Evolutionary conservation across 495 filamentous ascomycete genomes (phyloP).

Genomic region (Annulohypoxylon maeteangense): DNA sequence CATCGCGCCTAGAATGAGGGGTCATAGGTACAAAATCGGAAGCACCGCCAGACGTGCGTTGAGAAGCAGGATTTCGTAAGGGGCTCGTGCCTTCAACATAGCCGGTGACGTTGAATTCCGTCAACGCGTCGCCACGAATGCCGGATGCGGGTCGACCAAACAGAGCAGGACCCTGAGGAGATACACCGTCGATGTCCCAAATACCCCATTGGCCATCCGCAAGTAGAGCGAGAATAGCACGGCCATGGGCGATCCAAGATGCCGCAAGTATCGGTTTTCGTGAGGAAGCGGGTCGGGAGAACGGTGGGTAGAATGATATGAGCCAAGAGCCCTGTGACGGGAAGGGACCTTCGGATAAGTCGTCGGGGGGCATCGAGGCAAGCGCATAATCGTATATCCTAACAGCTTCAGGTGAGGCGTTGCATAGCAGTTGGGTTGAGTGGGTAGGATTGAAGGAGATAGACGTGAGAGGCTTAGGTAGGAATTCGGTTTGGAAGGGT

Average conservation of each 20-base stretch:
- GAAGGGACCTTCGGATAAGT: slow-evolving; percentile 59
- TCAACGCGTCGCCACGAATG: slow-evolving; percentile 71
- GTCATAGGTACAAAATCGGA: slow-evolving; percentile 81
- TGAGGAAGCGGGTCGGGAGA: slow-evolving; percentile 60
- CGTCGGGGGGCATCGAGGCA: slow-evolving; percentile 57
- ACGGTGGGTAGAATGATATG: slow-evolving; percentile 75
- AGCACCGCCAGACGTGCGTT: slow-evolving; percentile 42
- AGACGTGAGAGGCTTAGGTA: slow-evolving; percentile 71
- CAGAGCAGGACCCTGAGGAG: slow-evolving; percentile 61
- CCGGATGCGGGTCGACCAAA: slow-evolving; percentile 67
- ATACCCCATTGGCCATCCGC: slow-evolving; percentile 93
- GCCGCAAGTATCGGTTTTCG: slow-evolving; percentile 85
- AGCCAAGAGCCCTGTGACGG: slow-evolving; percentile 70
- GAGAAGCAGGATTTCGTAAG: slow-evolving; percentile 53
- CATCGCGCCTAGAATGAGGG: slow-evolving; percentile 76
- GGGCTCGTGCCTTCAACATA: slow-evolving; percentile 66
- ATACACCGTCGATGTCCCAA: slow-evolving; percentile 82
- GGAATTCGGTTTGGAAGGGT: slow-evolving; percentile 70
- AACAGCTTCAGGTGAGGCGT: slow-evolving; percentile 73
- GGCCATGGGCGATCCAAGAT: slow-evolving; percentile 84
- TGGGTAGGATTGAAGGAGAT: slow-evolving; percentile 77
- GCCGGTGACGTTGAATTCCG: slow-evolving; percentile 74
- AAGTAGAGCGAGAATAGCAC: slow-evolving; percentile 77
- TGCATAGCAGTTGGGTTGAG: slow-evolving; percentile 72
- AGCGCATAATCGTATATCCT: slow-evolving; percentile 69